phyloP scores from a whole-genome alignment of 306 rosid genomes.

The Fragaria vesca region DNA sequence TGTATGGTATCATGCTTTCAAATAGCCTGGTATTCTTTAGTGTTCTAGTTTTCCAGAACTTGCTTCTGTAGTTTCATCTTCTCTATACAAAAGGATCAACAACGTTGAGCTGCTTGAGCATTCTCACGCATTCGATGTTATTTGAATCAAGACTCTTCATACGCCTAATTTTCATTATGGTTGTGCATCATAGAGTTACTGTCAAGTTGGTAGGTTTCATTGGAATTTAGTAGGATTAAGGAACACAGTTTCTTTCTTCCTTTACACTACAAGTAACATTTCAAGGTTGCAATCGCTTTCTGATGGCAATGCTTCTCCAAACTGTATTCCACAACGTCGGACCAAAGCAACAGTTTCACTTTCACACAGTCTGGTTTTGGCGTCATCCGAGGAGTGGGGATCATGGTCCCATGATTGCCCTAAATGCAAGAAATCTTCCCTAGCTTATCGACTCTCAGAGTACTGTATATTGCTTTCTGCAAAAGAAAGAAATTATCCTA shows the following conservation, averaged over 20 bases:
- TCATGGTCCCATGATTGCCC: not conserved
- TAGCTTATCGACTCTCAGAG: not conserved
- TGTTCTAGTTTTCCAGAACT: not conserved
- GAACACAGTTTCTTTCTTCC: not conserved
- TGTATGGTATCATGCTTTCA: not conserved
- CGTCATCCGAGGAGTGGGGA: not conserved
- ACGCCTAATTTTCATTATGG: not conserved
- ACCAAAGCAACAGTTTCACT: not conserved
- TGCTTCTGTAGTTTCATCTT: not conserved
- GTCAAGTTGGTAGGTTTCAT: not conserved
- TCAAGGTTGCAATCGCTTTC: not conserved
- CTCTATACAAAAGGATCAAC: not conserved
- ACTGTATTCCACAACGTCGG: not conserved
- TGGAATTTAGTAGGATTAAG: not conserved
- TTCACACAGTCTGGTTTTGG: not conserved
- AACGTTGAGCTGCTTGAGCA: not conserved
- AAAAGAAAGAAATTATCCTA: not conserved
- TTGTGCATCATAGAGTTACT: not conserved
- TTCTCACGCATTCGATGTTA: not conserved
- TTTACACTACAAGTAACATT: not conserved
- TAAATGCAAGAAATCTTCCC: not conserved
- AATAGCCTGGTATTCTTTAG: not conserved
- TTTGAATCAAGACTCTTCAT: not conserved
- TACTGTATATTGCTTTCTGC: not conserved
- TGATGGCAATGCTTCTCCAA: not conserved